Conservation (phyloP, 202 grass and related monocot genomes). For the Schoenoplectus tabernaemontani region DNA sequence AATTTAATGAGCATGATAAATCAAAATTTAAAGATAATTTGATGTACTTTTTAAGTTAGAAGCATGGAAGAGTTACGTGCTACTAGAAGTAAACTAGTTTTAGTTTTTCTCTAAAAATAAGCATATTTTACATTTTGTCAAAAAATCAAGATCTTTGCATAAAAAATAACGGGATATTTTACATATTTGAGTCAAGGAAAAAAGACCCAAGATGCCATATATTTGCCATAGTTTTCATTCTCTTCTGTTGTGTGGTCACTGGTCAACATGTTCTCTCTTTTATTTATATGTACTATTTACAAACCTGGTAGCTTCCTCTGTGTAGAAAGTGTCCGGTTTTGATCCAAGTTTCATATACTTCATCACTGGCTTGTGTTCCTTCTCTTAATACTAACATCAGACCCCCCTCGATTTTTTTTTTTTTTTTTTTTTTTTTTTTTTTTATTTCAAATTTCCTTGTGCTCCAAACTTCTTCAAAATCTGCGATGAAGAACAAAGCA, state of each 20-base stretch:
- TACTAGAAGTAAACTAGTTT: too few relatives aligned
- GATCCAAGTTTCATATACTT: constrained; percentile 99
- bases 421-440: neutral
- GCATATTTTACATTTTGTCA: neutral
- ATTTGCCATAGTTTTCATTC: neutral
- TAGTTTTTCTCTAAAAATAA: too few relatives aligned
- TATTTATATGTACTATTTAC: neutral
- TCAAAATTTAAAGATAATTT: too few relatives aligned
- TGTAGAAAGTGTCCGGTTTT: constrained; percentile 90
- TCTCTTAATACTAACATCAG: constrained; percentile 33
- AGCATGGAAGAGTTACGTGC: too few relatives aligned
- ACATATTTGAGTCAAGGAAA: neutral
- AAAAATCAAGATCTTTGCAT: neutral
- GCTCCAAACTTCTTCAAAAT: neutral
- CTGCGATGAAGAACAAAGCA: neutral
- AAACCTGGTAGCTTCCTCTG: constrained; percentile 78
- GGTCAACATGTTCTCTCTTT: neutral
- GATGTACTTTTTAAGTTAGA: too few relatives aligned
- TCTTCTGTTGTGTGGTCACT: neutral
- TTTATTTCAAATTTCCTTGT: neutral
- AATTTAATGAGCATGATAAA: too few relatives aligned
- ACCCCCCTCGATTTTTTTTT: neutral
- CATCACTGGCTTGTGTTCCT: constrained; percentile 36
- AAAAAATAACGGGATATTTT: too few relatives aligned
- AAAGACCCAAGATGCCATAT: neutral